Base-by-base conservation (phyloP, 345 rosid species). In the Citrus sp. region DNA sequence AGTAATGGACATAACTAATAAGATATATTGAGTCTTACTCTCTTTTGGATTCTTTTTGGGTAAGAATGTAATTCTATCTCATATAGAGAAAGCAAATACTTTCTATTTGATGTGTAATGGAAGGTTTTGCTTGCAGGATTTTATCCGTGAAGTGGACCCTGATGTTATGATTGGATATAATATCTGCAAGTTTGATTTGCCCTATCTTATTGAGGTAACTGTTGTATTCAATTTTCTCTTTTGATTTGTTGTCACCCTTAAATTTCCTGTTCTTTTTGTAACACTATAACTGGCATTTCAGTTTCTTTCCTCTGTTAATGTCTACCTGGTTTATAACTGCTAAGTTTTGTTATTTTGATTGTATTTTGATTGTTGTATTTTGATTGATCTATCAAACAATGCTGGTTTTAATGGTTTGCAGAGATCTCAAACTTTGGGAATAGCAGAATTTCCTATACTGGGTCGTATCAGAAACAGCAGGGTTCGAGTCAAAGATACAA, bases 131-230 rank as follows among this genome's bases (percentile, higher is more conserved):
- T 78, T 86, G 86, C 95, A 96, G 98, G 94, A 94, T 77, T 87
- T 94, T 76, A 86, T 96, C 72, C 88, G 90, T 78, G 95, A 90
- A 82, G 97, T 91, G 74, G 99, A 96, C 84, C 99, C 99, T 72
- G 99, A 96, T 87, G 85, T 96, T 83, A 90, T 96, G 76, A 96
- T 96, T 85, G 99, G 99, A 64, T 96, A 93, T 79, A 96, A 96
- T 82, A 96, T 96, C 80, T 96, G 99, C 94, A 96, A 94, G 78
- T 96, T 96, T 79, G 99, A 96, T 86, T 82, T 96, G 87, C 99
- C 99, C 28, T 96, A 96, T 86, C 93, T 96, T 79, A 90, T 96
- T 42, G 97, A 96, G 99, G 99, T 96, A 88, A 80, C 70, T 76
- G 76, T 81, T 75, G 62, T 71, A 6, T 59, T 74, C 68, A 13